Evolutionary conservation across 805 yeast genomes (phyloP), one percentile per base, ranked within the genome.

Genomic region (Groenewaldozyma salmanticensis): DNA sequence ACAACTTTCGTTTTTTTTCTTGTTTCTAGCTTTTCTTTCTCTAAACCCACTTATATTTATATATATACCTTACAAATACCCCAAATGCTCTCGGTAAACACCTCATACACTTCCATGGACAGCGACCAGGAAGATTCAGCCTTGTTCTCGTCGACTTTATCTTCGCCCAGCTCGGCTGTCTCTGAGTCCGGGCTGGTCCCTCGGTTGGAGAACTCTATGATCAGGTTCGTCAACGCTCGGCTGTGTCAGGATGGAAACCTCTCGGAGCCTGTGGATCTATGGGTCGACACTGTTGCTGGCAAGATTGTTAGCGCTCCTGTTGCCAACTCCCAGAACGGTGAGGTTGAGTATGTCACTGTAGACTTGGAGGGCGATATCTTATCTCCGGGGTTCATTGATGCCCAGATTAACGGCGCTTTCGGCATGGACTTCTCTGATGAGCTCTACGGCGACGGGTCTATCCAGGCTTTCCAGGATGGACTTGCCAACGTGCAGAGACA

Each of bases 381-480:
- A 27, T 67, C 77, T 0, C 79, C 80, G 0, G 80, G 80, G 1
- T 72, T 67, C 52, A 57, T 75, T 9, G 80, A 75, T 52, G 66
- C 71, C 46, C 80, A 75, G 54, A 71, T 73, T 45, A 75, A 75
- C 47, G 80, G 79, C 7, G 66, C 75, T 42, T 74, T 66, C 45
- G 80, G 79, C 2, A 60, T 74, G 46, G 76, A 74, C 45, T 75
- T 68, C 53, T 67, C 75, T 36, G 55, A 52, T 42, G 60, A 52
- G 9, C 50, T 58, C 15, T 73, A 66, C 49, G 52, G 52, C 21
- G 51, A 51, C 21, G 55, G 54, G 5, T 45, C 53, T 4, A 21
- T 39, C 21, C 35, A 39, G 39, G 51, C 52, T 3, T 49, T 49
- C 43, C 38, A 43, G 27, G 39, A 45, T n/a, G 53, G 50, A 3